A percentile compares a stretch with the other conserved stretches of the same genome.
Evolutionary conservation across 1,284 basidiomycete genomes (phyloP).

Genomic region (Puccinia novopanici): DNA sequence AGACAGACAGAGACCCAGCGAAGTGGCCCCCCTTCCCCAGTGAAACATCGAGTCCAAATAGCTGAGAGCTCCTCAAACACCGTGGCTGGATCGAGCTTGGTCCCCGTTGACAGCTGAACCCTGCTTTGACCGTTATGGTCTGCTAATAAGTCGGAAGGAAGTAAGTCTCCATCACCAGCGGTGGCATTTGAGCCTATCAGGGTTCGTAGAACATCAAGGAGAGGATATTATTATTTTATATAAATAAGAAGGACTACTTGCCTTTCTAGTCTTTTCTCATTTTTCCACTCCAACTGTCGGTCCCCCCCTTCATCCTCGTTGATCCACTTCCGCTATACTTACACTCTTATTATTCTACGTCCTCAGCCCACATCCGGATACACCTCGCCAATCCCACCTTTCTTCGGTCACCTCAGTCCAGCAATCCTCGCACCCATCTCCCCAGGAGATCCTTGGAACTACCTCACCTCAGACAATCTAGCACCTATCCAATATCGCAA

Average conservation of each 20-base stretch:
- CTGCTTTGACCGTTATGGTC: neutral
- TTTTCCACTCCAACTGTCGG: no score
- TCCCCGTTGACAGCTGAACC: neutral
- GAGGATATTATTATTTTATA: neutral
- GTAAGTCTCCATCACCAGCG: neutral
- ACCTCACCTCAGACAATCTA: conserved; percentile 13
- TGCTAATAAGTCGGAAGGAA: conserved; percentile 7
- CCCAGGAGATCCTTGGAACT: conserved; percentile 12
- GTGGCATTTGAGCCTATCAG: neutral
- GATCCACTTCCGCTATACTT: no score
- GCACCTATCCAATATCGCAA: conserved; percentile 8
- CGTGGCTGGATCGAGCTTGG: neutral
- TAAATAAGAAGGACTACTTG: neutral
- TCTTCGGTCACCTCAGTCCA: conserved; percentile 1
- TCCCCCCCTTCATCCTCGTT: no score
- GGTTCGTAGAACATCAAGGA: neutral
- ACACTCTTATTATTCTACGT: no score
- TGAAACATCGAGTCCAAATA: neutral
- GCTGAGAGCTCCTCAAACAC: neutral
- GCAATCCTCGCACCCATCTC: neutral
- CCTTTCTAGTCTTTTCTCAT: neutral
- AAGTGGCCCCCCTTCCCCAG: neutral
- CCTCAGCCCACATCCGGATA: neutral
- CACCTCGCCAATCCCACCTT: neutral
- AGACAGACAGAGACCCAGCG: neutral